Evolutionary conservation across 768 basidiomycete genomes (phyloP), one percentile per base, ranked within the genome.

Genomic region (Calvatia gigantea): DNA sequence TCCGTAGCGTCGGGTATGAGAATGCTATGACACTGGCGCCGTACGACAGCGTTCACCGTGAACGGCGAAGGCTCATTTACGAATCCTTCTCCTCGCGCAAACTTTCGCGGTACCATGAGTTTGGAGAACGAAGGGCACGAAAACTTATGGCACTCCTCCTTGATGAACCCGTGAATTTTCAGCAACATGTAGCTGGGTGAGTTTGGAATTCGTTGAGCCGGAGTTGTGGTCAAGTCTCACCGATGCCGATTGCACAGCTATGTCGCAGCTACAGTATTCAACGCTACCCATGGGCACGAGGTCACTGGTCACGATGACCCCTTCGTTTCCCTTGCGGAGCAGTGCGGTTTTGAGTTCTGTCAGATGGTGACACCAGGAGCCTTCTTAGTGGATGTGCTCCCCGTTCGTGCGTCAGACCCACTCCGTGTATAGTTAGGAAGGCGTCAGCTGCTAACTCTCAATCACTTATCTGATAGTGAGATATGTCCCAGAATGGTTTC

Each of bases 401-500:
- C 59, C 19, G 38, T 58, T 6, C 42, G 54, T 55, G 43, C 25
- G 54, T 33, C n/a, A 32, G 7, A 2, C 6, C 21, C 42, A n/a
- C 32, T 43, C n/a, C 23, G 21, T 11, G 27, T 27, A 28, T 38
- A 25, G 21, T 33, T 19, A 37, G 17, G 27, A 31, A 11, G 19
- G 8, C n/a, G n/a, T 25, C 27, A 51, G 19, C 12, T 12, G 14
- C 51, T 46, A 37, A 58, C 21, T 29, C 32, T 27, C 12, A n/a
- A n/a, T n/a, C 42, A 19, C 35, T 25, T 44, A 44, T 23, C 19
- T 54, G 19, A 45, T 35, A 58, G 52, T 58, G 14, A 46, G 54
- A 32, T 62, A 67, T 50, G 55, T 73, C 2, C 72, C 71, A 2
- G 67, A 65, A 39, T 73, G 71, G 71, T 58, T 72, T 35, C 71